Conservation (phyloP, 768 basidiomycete species). For the Amanita rubescens region DNA sequence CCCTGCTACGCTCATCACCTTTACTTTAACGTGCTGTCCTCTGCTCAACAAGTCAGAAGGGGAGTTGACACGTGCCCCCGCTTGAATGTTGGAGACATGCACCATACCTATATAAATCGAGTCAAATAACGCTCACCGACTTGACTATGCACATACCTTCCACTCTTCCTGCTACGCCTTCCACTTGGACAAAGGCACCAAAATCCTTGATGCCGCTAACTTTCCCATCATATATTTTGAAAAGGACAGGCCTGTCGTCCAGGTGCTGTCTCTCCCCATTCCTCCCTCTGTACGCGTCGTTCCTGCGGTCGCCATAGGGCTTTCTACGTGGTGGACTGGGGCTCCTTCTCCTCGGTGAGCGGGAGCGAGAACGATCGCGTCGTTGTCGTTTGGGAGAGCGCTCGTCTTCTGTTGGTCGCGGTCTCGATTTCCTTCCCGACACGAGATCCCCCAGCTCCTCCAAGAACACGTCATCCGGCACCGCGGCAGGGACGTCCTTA, state of each 20-base stretch:
- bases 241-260: constrained; percentile 83
- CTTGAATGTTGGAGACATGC: constrained; percentile 89
- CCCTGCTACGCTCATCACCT: constrained; percentile 91
- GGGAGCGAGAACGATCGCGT: constrained; percentile 36
- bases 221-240: constrained; percentile 90
- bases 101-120: constrained; percentile 70
- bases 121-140: background rate
- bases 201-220: constrained; percentile 89
- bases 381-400: constrained; percentile 57
- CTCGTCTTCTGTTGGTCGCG: constrained; percentile 32
- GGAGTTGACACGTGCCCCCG: constrained; percentile 77
- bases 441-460: constrained; percentile 89
- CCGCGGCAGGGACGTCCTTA: constrained; percentile 51
- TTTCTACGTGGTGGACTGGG: constrained; percentile 52
- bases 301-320: constrained; percentile 16
- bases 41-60: constrained; percentile 81
- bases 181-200: constrained; percentile 88
- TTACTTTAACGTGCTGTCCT: constrained; percentile 86
- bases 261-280: constrained; percentile 29
- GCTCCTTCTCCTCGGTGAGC: constrained; percentile 39
- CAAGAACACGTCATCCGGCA: constrained; percentile 74
- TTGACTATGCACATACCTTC: constrained; percentile 59
- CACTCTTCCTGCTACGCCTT: constrained; percentile 76
- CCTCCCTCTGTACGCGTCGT: constrained; percentile 28
- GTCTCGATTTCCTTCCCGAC: constrained; percentile 55